Evolutionary conservation across 2,329 filamentous ascomycete genomes (phyloP).

Genomic region (Trichoderma afroharzianum): DNA sequence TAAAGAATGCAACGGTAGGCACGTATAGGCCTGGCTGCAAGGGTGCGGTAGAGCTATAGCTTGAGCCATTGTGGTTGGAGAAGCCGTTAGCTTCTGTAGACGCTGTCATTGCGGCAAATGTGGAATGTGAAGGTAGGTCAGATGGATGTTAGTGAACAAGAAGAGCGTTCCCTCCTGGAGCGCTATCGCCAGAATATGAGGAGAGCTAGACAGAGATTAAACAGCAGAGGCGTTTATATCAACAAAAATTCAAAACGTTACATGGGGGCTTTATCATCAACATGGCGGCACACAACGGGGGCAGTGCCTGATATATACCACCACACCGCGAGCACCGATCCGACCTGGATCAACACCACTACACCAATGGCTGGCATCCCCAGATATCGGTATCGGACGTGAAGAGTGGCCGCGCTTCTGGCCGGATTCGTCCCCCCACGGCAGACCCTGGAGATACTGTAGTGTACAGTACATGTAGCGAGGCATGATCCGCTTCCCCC

Average conservation of each 20-base stretch:
- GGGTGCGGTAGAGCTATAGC: background rate
- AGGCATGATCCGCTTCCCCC: constrained; percentile 8
- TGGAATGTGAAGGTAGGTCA: background rate
- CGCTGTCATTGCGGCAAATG: constrained; percentile 15
- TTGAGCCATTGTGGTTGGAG: background rate
- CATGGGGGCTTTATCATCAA: background rate
- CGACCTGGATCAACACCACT: background rate
- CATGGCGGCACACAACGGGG: background rate
- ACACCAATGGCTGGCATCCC: background rate
- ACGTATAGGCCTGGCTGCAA: constrained; percentile 50
- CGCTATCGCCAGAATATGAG: background rate
- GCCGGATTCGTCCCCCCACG: constrained; percentile 15
- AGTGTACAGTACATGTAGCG: no score
- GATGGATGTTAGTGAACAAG: background rate
- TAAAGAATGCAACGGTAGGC: constrained; percentile 62
- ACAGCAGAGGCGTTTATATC: background rate
- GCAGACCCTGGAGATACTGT: background rate
- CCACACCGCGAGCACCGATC: background rate
- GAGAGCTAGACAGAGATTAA: background rate
- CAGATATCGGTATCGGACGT: background rate
- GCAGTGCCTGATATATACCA: background rate
- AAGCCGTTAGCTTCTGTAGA: constrained; percentile 8
- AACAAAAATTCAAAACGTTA: background rate
- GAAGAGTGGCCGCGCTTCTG: background rate
- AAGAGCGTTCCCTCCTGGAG: background rate